Percentiles rank a stretch among this genome's conserved stretches.
These are phyloP conservation scores for Microthlaspi erraticum DNA, from an alignment of 345 rosid species.

Conservation along the genomic window DNA sequence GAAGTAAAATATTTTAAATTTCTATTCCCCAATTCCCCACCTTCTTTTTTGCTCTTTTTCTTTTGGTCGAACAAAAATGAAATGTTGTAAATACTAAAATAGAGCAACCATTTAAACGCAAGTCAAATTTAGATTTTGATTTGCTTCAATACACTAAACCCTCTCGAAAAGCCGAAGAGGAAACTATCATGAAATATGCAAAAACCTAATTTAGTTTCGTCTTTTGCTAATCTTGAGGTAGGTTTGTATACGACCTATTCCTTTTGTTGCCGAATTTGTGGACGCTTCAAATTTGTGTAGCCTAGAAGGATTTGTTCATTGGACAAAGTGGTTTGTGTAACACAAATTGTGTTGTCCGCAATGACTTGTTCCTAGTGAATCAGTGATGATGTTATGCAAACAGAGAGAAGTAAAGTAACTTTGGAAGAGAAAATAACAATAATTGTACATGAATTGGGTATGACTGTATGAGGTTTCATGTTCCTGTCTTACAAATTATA, in stretches of 20 bases:
- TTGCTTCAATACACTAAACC: neutral
- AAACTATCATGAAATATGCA: no score
- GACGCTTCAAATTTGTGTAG: no score
- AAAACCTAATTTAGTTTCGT: no score
- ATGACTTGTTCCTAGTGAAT: conserved; percentile 7
- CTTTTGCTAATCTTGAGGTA: no score
- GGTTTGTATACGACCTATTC: no score
- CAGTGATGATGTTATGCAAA: conserved; percentile 6
- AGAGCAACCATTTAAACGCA: neutral
- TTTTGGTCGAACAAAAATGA: neutral
- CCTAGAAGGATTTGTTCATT: neutral
- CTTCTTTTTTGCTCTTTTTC: no score
- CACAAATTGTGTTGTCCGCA: neutral
- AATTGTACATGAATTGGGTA: conserved; percentile 23
- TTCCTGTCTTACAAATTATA: conserved; percentile 33
- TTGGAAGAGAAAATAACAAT: neutral
- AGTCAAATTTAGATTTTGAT: neutral
- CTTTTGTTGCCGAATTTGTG: no score
- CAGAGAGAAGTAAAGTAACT: neutral
- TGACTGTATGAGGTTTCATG: conserved; percentile 29
- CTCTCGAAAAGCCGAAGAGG: no score
- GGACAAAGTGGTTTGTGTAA: neutral
- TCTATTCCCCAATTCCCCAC: conserved; percentile 11
- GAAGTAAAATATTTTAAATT: neutral
- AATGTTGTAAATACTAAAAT: neutral